Evolutionary conservation across 345 rosid genomes (phyloP).

Genomic region (Euclidium syriacum): DNA sequence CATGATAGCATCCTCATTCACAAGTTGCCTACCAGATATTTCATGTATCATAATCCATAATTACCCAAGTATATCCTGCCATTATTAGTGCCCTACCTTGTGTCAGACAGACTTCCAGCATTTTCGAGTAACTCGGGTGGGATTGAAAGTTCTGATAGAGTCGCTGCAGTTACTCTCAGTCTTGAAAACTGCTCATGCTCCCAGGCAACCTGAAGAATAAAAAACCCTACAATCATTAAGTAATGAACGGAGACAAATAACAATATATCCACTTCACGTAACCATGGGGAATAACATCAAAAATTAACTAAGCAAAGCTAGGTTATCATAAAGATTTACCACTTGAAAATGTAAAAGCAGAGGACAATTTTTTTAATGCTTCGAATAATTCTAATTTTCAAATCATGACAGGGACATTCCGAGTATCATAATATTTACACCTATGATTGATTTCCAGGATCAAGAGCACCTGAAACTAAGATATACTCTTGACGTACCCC

Average conservation of each 20-base stretch:
- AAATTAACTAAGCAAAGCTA: background rate
- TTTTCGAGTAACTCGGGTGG: constrained; percentile 77
- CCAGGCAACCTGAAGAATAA: constrained; percentile 82
- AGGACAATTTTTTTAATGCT: background rate
- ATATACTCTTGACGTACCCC: background rate
- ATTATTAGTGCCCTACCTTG: constrained; percentile 84
- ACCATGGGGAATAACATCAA: background rate
- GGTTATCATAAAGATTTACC: background rate
- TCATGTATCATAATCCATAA: too few relatives aligned
- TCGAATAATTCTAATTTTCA: background rate
- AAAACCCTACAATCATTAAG: background rate
- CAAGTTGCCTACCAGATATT: too few relatives aligned
- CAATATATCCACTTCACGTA: background rate
- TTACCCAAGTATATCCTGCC: too few relatives aligned
- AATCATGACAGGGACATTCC: background rate
- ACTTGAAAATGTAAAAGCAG: constrained; percentile 1
- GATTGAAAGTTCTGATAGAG: constrained; percentile 68
- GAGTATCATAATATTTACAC: background rate
- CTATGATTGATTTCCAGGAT: background rate
- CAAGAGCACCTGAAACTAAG: background rate
- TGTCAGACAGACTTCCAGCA: constrained; percentile 75
- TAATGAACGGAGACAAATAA: background rate
- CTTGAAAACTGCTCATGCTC: constrained; percentile 99
- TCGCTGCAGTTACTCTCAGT: constrained; percentile 92
- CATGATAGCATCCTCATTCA: constrained; percentile 57